A percentile compares a stretch with the other conserved stretches of the same genome.
Conservation (phyloP, 148 eudicot species). For the Cornus florida region DNA sequence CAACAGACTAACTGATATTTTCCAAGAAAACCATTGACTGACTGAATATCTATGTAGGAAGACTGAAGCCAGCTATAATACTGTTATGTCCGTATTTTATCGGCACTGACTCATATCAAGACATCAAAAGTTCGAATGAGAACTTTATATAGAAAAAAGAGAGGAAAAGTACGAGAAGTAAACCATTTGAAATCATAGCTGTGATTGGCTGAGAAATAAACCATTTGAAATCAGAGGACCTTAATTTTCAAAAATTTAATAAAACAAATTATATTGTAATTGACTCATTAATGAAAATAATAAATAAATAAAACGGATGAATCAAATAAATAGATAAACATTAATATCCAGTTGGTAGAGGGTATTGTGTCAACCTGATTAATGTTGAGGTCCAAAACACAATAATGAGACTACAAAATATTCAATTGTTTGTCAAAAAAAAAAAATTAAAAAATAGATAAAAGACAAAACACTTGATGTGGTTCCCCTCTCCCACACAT, state of each 20-base stretch:
- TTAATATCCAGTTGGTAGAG: too few relatives aligned
- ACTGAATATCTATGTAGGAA: neutral
- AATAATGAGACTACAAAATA: neutral
- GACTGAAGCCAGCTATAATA: neutral
- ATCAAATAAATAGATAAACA: too few relatives aligned
- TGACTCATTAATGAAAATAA: too few relatives aligned
- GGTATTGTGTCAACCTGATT: neutral
- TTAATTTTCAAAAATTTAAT: too few relatives aligned
- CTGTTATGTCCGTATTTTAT: neutral
- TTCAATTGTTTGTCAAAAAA: neutral
- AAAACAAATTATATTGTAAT: too few relatives aligned
- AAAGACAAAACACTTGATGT: neutral
- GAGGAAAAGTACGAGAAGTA: neutral
- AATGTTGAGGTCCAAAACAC: neutral
- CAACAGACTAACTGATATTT: neutral
- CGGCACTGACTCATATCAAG: neutral
- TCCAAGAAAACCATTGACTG: too few relatives aligned
- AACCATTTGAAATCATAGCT: neutral
- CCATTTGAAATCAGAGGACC: neutral
- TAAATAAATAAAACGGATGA: too few relatives aligned
- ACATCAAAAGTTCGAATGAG: too few relatives aligned
- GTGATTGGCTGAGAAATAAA: too few relatives aligned
- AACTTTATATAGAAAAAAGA: neutral
- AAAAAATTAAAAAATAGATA: too few relatives aligned
- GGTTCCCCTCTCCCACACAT: too few relatives aligned